Evolutionary conservation across 257 asterid species (phyloP).

Genomic region (Salvia rosmarinus): DNA sequence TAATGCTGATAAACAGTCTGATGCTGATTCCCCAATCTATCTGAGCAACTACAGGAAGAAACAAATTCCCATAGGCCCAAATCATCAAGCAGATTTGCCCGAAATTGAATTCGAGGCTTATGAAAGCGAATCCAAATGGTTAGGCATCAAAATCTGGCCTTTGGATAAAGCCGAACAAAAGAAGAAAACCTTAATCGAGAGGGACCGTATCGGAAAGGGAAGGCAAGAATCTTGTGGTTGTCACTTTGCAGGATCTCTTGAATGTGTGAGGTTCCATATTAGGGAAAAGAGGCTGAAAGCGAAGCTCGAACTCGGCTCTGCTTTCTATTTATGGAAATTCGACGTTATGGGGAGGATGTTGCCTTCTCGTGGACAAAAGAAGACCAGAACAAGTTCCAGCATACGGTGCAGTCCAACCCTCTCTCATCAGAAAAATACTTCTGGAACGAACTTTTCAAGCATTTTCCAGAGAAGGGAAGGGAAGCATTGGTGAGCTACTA

Average conservation of each 20-base stretch:
- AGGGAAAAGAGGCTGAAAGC: constrained; percentile 48
- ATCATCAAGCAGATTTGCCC: constrained; percentile 56
- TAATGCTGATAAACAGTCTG: constrained; percentile 23
- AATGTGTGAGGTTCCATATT: constrained; percentile 62
- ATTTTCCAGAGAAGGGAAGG: constrained; percentile 48
- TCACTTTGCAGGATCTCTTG: constrained; percentile 46
- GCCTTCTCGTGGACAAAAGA: constrained; percentile 54
- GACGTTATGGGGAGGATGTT: constrained; percentile 64
- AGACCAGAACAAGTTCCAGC: constrained; percentile 51
- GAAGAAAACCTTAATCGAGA: constrained; percentile 46
- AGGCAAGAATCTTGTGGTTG: constrained; percentile 69
- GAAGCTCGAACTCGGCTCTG: constrained; percentile 61
- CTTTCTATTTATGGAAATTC: constrained; percentile 56
- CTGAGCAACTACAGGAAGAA: constrained; percentile 41
- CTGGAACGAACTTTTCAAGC: constrained; percentile 60
- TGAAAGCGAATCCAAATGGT: constrained; percentile 64
- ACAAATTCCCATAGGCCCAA: constrained; percentile 48
- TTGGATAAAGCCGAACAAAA: constrained; percentile 35
- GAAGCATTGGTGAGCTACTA: constrained; percentile 66
- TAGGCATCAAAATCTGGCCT: constrained; percentile 68
- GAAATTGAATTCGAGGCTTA: constrained; percentile 40
- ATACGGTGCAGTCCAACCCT: constrained; percentile 46
- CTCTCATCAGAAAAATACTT: constrained; percentile 45
- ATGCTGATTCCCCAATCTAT: constrained; percentile 41
- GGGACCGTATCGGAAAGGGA: constrained; percentile 72